A percentile compares a stretch with the other conserved stretches of the same genome.
These are phyloP conservation scores for Tetrahymena malaccensis DNA, from an alignment of 73 alveolate genomes.

Conservation along the genomic window DNA sequence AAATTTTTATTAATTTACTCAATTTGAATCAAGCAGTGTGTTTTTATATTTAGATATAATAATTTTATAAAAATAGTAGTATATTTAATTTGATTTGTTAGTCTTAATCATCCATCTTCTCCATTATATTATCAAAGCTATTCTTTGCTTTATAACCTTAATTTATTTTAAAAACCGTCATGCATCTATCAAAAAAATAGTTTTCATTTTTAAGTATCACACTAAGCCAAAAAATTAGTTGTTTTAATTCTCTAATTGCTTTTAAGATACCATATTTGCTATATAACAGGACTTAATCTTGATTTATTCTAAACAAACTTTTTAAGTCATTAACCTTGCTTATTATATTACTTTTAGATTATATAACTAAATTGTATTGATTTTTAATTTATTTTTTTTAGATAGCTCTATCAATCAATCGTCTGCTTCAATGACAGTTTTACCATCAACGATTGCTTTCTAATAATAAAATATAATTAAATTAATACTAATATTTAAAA, in stretches of 20 bases:
- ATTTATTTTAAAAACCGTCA: neutral
- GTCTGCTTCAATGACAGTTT: neutral
- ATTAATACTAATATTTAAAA: neutral
- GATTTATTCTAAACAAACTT: neutral
- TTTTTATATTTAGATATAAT: no score
- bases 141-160: neutral
- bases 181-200: neutral
- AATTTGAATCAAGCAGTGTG: neutral
- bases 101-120: neutral
- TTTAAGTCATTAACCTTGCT: neutral
- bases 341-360: neutral
- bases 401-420: neutral
- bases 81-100: neutral
- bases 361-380: neutral
- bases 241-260: neutral
- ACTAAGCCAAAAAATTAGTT: neutral
- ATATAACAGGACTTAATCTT: neutral
- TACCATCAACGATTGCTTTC: neutral
- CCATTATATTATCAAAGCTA: neutral
- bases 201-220: neutral
- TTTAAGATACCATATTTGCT: neutral
- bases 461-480: neutral
- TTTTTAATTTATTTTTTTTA: neutral
- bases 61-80: neutral
- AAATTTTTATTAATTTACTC: neutral